Evolutionary conservation across 129 eudicot species (phyloP), one percentile per base, ranked within the genome.

Genomic region (Scalesia atractyloides): DNA sequence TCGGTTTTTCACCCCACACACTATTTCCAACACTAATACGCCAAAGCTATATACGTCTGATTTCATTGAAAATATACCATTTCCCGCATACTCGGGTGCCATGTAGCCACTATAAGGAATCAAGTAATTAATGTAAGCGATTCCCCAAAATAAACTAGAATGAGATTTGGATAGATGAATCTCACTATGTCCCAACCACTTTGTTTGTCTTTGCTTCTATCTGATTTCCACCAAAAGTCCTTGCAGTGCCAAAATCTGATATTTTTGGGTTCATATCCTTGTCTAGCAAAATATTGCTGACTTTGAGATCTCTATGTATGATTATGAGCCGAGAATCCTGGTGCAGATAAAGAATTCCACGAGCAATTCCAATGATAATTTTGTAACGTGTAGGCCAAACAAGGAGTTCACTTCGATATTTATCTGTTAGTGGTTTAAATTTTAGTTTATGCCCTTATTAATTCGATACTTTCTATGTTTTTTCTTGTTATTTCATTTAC

Each of bases 231-330:
- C 14, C 26, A 54, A 54, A 19, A 1, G 33, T 54, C 19, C 61
- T 54, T 18, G 61, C 61, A 13, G 22, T 18, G 14, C 61, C 62
- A 56, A 56, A 56, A 20, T 56, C 62, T 56, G 62, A 56, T 56
- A 56, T 56, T 2, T 56, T 56, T 2, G 62, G 62, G 62, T 56
- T 56, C 36, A 56, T 56, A 20, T 56, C 34, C 3, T 12, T 19
- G 62, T 56, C 62, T 20, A 56, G 62, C 34, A 56, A 56, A 56
- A 20, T 10, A 56, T 56, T 56, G 62, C 62, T 56, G 1, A 56
- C 62, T 19, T 56, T 56, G 62, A 56, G 62, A 56, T 56, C 62
- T 56, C 62, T 56, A 9, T 56, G 62, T 56, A 56, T 56, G 62
- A 56, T 19, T 56, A 34, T 56, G 14, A 56, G n/a, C n/a, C 61